Evolutionary conservation across 306 rosid species (phyloP).

Genomic region (Gillenia trifoliata): DNA sequence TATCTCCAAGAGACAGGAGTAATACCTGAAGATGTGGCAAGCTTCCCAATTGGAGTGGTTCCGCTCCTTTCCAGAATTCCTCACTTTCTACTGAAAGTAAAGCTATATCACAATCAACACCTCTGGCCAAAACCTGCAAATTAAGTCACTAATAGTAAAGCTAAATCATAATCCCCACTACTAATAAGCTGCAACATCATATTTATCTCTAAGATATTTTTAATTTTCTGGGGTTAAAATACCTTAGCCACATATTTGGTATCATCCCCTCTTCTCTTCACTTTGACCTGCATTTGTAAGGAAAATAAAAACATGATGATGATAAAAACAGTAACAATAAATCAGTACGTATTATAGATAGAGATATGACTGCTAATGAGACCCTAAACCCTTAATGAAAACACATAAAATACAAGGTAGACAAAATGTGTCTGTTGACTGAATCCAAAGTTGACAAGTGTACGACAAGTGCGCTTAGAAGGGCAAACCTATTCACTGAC

Average conservation of each 20-base stretch:
- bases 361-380: neutral
- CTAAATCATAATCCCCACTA: constrained; percentile 81
- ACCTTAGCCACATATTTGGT: constrained; percentile 98
- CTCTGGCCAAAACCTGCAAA: constrained; percentile 91
- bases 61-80: constrained; percentile 87
- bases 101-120: constrained; percentile 93
- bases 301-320: neutral
- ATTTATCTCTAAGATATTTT: neutral
- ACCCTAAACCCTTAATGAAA: neutral
- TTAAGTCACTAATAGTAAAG: constrained; percentile 35
- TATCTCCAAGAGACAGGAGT: constrained; percentile 2
- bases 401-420: constrained; percentile 14
- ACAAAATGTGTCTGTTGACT: neutral
- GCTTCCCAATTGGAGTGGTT: constrained; percentile 74
- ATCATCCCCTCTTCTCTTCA: constrained; percentile 96
- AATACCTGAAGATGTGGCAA: constrained; percentile 95
- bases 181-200: constrained; percentile 24
- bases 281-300: constrained; percentile 70
- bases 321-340: neutral
- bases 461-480: neutral
- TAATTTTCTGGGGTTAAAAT: neutral
- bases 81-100: constrained; percentile 90
- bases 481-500: neutral
- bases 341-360: too few relatives aligned
- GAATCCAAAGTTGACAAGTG: neutral